Conservation (phyloP, 2,329 filamentous ascomycete genomes). For the Aspergillus sojae region DNA sequence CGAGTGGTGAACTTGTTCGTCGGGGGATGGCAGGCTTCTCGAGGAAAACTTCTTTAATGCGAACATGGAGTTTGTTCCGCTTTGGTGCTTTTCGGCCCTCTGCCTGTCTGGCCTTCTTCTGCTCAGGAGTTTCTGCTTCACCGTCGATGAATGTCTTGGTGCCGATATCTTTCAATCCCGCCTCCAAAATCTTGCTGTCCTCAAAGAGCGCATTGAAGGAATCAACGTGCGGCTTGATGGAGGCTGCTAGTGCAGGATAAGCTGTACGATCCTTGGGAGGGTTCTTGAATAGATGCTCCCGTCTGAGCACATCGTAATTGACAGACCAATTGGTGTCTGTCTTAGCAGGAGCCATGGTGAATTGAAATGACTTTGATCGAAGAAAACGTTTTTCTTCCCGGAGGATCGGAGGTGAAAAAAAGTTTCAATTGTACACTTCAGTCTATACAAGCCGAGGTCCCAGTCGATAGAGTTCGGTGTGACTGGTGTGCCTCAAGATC, state of each 20-base stretch:
- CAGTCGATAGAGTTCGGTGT: constrained; percentile 1
- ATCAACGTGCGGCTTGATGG: constrained; percentile 90
- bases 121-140: constrained; percentile 51
- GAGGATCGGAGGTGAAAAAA: constrained; percentile 17
- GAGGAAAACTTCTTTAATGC: constrained; percentile 78
- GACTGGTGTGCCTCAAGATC: constrained; percentile 2
- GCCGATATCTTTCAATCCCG: constrained; percentile 85
- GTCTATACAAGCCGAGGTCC: constrained; percentile 7
- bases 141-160: constrained; percentile 86
- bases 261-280: constrained; percentile 85
- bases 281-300: constrained; percentile 85
- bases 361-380: not conserved
- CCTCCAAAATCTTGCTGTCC: constrained; percentile 70
- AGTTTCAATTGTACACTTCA: constrained; percentile 17
- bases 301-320: constrained; percentile 80
- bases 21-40: constrained; percentile 79
- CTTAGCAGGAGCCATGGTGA: constrained; percentile 56
- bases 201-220: constrained; percentile 92
- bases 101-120: constrained; percentile 48
- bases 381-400: constrained; percentile 12
- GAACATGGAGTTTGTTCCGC: constrained; percentile 76
- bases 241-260: constrained; percentile 81
- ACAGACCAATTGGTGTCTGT: constrained; percentile 78
- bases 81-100: constrained; percentile 56
- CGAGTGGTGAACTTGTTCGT: constrained; percentile 79